These are phyloP conservation scores for Mycena leptocephala DNA, from an alignment of 768 basidiomycete species.

Conservation along the genomic window DNA sequence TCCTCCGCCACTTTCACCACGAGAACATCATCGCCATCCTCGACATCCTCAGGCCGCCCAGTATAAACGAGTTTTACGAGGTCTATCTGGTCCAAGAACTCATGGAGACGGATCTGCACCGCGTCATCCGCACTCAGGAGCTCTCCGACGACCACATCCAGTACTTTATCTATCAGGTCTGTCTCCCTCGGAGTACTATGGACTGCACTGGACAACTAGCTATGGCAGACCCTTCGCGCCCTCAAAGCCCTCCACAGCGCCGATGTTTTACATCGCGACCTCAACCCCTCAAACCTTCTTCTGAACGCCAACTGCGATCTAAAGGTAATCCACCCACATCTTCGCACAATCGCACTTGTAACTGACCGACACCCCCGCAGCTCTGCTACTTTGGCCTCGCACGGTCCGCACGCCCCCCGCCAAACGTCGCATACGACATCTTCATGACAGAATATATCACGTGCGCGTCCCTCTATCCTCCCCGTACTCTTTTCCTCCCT, in stretches of 20 bases:
- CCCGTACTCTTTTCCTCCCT: no score
- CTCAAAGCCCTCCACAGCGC: conserved; percentile 96
- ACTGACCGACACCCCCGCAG: conserved; percentile 49
- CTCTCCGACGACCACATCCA: conserved; percentile 96
- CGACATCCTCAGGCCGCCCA: conserved; percentile 90
- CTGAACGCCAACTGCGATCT: conserved; percentile 98
- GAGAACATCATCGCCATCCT: conserved; percentile 96
- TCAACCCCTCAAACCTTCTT: conserved; percentile 96
- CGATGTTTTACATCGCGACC: conserved; percentile 94
- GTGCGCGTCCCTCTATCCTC: no score
- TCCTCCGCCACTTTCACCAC: conserved; percentile 89
- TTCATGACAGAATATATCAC: conserved; percentile 97
- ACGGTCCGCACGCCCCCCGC: conserved; percentile 82
- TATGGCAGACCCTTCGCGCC: conserved; percentile 83
- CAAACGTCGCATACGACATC: conserved; percentile 81
- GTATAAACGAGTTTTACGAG: conserved; percentile 86
- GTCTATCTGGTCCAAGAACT: conserved; percentile 83
- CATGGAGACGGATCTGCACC: conserved; percentile 96
- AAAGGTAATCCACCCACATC: conserved; percentile 84
- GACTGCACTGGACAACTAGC: no score
- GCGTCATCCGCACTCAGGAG: conserved; percentile 96
- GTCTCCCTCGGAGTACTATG: conserved; percentile 28
- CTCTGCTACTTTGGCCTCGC: conserved; percentile 93
- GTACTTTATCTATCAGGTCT: conserved; percentile 96
- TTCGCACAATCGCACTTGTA: no score